Base-by-base conservation (phyloP, 2,329 filamentous ascomycete genomes). In the Monilinia laxa region DNA sequence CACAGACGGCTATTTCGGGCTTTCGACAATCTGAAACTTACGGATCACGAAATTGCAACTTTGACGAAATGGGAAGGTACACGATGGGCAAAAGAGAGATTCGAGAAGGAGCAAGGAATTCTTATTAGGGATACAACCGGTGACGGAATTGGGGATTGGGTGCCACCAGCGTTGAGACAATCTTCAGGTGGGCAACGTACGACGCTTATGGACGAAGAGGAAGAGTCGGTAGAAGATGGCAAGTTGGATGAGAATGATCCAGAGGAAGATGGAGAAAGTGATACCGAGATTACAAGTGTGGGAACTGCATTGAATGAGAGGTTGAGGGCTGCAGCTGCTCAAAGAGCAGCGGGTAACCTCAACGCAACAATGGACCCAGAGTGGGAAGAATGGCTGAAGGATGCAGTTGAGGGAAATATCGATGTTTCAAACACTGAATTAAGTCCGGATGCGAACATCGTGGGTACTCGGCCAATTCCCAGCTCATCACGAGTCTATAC, bases 61-160 rank as follows among this genome's bases (percentile, higher is more conserved):
- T 81, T 93, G 75, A 93, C 90, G 67, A 89, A 90, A 74, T 94
- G 90, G 90, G 90, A 93, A 79, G 90, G 90, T 67, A 93, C 90
- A 12, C 87, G 88, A 69, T 93, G 90, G 90, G 91, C 91, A 69
- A 89, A 92, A 75, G 89, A 93, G 75, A 85, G 90, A 65, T 94
- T 88, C 75, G 90, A 94, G 80, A 83, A 84, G 67, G 90, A 93
- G 74, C 89, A 92, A 73, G 87, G 87, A 45, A 83, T 90, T 67
- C 79, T 79, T 40, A 92, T 94, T 69, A 78, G 80, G 58, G 91
- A 94, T 75, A 92, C 90, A 7, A 88, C 90, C 1, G 85, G 84
- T 62, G 87, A 91, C 72, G 88, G 85, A 31, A 87, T 93, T 67
- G 79, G 81, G 4, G 82, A 85, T 68, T 92, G 84, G 84, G 80